These are phyloP conservation scores for Amanita pseudoporphyria DNA, from an alignment of 768 basidiomycete species.

Conservation along the genomic window DNA sequence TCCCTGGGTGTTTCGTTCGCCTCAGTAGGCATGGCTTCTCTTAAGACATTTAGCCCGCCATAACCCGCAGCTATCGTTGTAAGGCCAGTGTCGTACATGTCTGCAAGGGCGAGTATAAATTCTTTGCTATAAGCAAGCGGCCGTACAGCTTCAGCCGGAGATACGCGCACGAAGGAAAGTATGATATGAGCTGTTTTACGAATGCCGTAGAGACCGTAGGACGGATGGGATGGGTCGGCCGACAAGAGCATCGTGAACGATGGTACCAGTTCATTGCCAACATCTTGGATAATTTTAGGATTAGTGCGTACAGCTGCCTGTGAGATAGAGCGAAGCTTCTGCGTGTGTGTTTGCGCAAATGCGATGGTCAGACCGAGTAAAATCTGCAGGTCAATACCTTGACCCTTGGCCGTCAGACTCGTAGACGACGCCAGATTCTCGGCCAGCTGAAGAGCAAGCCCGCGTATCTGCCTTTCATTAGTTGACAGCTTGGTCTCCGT, in stretches of 20 bases:
- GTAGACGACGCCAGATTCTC: slow-evolving; percentile 34
- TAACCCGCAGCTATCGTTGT: slow-evolving; percentile 46
- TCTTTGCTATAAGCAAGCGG: slow-evolving; percentile 41
- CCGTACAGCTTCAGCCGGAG: slow-evolving; percentile 37
- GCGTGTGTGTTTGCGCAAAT: slow-evolving; percentile 35
- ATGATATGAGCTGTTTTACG: slow-evolving; percentile 57
- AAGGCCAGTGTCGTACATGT: slow-evolving; percentile 52
- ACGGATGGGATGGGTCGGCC: slow-evolving; percentile 23
- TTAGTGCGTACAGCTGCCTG: slow-evolving; percentile 25
- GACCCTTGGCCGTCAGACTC: slow-evolving; percentile 12
- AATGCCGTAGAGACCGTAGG: slow-evolving; percentile 49
- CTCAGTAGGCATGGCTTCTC: slow-evolving; percentile 7
- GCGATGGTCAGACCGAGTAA: slow-evolving; percentile 57
- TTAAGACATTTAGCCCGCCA: slow-evolving; percentile 34
- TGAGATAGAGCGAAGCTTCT: slow-evolving; percentile 37
- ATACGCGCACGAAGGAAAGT: slow-evolving; percentile 40
- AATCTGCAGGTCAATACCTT: slow-evolving; percentile 38
- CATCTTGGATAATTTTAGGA: slow-evolving; percentile 20
- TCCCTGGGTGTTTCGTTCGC: slow-evolving; percentile 15
- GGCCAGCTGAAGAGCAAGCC: slow-evolving; percentile 43
- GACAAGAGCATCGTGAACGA: slow-evolving; percentile 45
- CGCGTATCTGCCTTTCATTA: slow-evolving; percentile 32
- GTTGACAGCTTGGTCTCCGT: slow-evolving; percentile 16
- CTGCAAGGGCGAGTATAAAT: slow-evolving; percentile 49
- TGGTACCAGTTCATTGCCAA: slow-evolving; percentile 41